Base-by-base conservation (phyloP, 805 yeast genomes). In the Schwanniomyces occidentalis region DNA sequence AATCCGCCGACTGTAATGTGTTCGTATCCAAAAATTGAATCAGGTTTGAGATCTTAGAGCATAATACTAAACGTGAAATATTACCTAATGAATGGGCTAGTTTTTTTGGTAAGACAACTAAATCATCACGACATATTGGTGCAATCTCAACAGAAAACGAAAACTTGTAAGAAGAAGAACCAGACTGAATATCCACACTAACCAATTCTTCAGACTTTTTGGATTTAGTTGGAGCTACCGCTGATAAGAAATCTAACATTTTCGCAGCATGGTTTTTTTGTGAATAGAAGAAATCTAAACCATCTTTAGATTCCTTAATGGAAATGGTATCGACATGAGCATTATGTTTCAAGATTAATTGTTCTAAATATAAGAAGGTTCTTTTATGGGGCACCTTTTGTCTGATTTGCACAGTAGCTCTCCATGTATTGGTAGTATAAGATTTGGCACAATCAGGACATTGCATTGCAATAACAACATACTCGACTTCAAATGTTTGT, bases 371-470 rank as follows among this genome's bases (percentile, higher is more conserved):
- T 60, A 91, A 76, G 61, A 93, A 91, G 6, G 99, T 93, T 74
- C 96, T 83, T 69, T 93, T 93, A 64, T 93, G 99, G 12, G 87
- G 79, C 23, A 93, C 99, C 60, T 95, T 93, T 65, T 93, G 99
- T 69, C 99, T 83, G 51, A 95, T 85, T 69, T 93, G 99, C 23
- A 95, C 95, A 18, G 91, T 80, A 20, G 99, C 97, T 63, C 93
- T 84, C 99, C 99, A 93, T 4, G 98, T 95, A 63, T 93, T 88
- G 17, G 95, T 85, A 20, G 99, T 93, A 55, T 84, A 93, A 1
- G 96, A 85, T 62, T 88, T 90, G 36, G 98, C 99, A 79, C 99
- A 93, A 66, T 91, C 98, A 3, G 96, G 83, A 73, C 99, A 93
- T 71, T 93, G 99, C 85, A 85, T 86, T 13, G 98, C 95, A 42